Evolutionary conservation across 2,329 filamentous ascomycete species (phyloP).

Genomic region (Emydomyces testavorans): DNA sequence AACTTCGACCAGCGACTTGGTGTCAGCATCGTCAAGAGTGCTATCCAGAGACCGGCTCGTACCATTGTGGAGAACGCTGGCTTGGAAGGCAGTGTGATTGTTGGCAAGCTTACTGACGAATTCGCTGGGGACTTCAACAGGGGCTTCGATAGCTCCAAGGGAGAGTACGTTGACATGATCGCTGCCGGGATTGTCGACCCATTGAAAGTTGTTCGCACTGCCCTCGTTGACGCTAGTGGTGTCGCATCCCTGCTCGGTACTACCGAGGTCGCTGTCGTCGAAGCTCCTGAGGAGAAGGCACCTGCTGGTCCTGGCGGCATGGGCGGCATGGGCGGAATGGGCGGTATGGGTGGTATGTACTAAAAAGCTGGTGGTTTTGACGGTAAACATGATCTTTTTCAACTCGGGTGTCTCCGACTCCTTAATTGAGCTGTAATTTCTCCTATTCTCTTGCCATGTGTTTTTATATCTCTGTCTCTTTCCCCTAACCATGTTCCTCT

Average conservation of each 20-base stretch:
- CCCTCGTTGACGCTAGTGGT: conserved; percentile 85
- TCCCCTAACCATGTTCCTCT: background rate
- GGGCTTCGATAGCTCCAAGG: conserved; percentile 91
- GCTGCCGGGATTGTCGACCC: conserved; percentile 91
- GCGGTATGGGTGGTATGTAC: conserved; percentile 56
- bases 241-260: conserved; percentile 95
- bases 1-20: conserved; percentile 99
- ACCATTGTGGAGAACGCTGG: conserved; percentile 98
- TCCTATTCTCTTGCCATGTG: conserved; percentile 4
- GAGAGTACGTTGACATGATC: conserved; percentile 99
- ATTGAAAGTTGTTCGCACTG: conserved; percentile 97
- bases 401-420: conserved; percentile 13
- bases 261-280: conserved; percentile 94
- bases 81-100: conserved; percentile 85
- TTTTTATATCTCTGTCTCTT: conserved; percentile 1
- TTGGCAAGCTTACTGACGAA: conserved; percentile 97
- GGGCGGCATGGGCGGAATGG: conserved; percentile 53
- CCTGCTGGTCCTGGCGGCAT: conserved; percentile 40
- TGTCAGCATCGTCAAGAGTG: conserved; percentile 93
- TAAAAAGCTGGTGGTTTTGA: conserved; percentile 29
- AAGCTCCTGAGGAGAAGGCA: conserved; percentile 85
- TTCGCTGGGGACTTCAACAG: conserved; percentile 89
- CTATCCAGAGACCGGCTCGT: conserved; percentile 87
- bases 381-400: conserved; percentile 11
- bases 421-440: conserved; percentile 6